Evolutionary conservation across 192 early-diverging fungal species (phyloP), one percentile per base, ranked within the genome.

Genomic region (Gorgonomyces haynaldii): DNA sequence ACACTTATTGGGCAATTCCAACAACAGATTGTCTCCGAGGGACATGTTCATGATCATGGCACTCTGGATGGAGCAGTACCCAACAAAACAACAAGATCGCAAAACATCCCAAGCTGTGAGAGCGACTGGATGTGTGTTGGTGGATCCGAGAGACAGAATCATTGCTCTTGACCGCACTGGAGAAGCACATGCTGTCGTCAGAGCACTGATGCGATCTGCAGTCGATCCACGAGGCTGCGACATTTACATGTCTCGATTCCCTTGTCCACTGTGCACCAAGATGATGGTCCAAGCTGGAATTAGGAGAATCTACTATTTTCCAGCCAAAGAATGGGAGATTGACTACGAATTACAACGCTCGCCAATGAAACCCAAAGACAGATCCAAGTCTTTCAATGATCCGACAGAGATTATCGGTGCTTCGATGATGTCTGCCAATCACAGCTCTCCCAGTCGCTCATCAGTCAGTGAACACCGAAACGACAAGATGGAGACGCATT

Each of bases 231-330:
- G 28, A 3, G 64, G 64, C n/a, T 66, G 53, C 45, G 64, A 66
- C 44, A 52, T 66, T 24, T 55, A 55, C 35, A 3, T 66, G n/a
- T 66, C 64, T 3, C 49, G 64, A 16, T 66, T 62, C 24, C 64
- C 64, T 4, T 66, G 64, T 30, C 19, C 50, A 19, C 29, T 66
- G 27, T 66, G 64, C 48, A 66, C 53, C 27, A 61, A 62, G 24
- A 15, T 66, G 22, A 62, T 62, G 44, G 60, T 66, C 19, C 64
- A 66, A 39, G 58, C 59, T 13, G 64, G 60, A 13, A 54, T 62
- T 12, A 44, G 56, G n/a, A 66, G 59, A 46, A 47, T 53, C 19
- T 66, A 62, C 41, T 66, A 62, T 28, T 66, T 66, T 48, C 64
- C 64, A 4, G 60, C 60, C 17, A 52, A 66, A 40, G 15, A 39